Percentiles rank a stretch among this genome's conserved stretches.
Conservation (phyloP, 2,329 filamentous ascomycete species). For the Venturia nashicola region DNA sequence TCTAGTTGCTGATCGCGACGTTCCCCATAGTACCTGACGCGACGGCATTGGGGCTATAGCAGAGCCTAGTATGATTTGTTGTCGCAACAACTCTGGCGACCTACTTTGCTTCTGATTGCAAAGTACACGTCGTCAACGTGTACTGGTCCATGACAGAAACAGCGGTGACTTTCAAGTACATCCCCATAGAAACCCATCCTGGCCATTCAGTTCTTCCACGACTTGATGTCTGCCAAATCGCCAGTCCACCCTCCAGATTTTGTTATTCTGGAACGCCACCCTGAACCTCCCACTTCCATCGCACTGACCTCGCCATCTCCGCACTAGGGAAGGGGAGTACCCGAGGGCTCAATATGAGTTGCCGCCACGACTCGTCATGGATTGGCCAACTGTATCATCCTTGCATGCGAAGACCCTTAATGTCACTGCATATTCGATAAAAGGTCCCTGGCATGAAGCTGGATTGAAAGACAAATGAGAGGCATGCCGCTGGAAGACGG, state of each 20-base stretch:
- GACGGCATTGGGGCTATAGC: background rate
- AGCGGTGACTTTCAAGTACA: background rate
- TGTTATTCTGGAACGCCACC: background rate
- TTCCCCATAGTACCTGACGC: background rate
- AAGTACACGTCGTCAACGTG: constrained; percentile 4
- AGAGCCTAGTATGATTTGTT: background rate
- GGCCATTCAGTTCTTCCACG: background rate
- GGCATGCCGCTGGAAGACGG: too few relatives aligned
- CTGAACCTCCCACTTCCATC: background rate
- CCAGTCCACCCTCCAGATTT: background rate
- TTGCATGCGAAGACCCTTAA: background rate
- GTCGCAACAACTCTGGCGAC: background rate
- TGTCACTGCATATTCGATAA: background rate
- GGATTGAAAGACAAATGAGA: background rate
- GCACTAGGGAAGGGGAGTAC: background rate
- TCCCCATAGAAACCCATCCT: background rate
- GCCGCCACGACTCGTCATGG: background rate
- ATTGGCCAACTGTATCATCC: background rate
- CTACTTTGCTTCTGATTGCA: constrained; percentile 5
- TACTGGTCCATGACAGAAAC: background rate
- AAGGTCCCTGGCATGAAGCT: background rate
- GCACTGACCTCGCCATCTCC: background rate
- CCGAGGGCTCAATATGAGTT: background rate
- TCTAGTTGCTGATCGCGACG: background rate
- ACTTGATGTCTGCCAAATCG: background rate